phyloP scores from a whole-genome alignment of 257 asterid species.

The Forsythia suspensa region DNA sequence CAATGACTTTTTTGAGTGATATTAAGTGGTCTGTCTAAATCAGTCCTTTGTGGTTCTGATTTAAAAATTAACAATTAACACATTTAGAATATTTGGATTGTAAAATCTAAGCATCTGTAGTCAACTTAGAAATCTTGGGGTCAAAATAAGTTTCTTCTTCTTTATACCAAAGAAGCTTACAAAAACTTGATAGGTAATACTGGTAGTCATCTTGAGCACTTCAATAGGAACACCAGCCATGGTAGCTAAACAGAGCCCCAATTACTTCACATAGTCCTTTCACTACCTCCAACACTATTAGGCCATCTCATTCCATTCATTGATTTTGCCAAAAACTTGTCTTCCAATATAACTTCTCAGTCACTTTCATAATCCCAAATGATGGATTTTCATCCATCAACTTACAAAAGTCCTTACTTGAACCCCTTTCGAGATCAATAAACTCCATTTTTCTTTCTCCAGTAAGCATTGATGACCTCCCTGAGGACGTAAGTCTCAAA shows the following conservation, averaged over 20 bases:
- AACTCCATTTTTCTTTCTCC: conserved; percentile 23
- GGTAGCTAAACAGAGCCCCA: no score
- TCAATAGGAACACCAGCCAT: no score
- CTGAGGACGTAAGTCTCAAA: neutral
- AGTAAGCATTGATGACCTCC: conserved; percentile 7
- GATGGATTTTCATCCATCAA: neutral
- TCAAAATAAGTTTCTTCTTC: no score
- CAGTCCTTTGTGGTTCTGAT: no score
- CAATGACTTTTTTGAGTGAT: no score
- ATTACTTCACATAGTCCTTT: conserved; percentile 16
- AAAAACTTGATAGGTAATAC: no score
- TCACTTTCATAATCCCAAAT: conserved; percentile 31
- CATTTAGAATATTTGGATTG: no score
- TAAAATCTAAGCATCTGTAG: no score
- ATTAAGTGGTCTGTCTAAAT: no score
- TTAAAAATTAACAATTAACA: no score
- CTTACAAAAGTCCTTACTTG: conserved; percentile 16
- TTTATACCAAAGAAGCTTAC: no score
- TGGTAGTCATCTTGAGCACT: neutral
- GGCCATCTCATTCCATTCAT: conserved; percentile 37
- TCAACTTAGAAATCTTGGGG: no score
- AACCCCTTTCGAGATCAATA: neutral
- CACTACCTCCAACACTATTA: conserved; percentile 29
- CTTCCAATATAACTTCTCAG: conserved; percentile 13
- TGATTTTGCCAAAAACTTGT: conserved; percentile 33